These are phyloP conservation scores for Sporothrix mexicana DNA, from an alignment of 2,329 filamentous ascomycete species.

Conservation along the genomic window DNA sequence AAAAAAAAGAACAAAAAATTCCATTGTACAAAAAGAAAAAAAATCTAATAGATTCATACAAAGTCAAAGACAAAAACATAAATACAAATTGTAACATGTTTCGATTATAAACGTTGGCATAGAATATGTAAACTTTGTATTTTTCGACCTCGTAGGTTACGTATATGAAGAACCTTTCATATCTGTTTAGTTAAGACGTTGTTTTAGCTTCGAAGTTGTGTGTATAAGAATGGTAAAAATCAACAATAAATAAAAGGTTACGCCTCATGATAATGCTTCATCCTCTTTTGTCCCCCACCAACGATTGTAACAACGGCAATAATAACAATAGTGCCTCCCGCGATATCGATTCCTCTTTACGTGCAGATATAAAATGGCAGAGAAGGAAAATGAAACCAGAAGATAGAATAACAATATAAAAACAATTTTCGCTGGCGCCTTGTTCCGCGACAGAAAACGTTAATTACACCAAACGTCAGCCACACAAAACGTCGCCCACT, in stretches of 20 bases:
- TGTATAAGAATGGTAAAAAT: not conserved
- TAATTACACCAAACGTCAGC: no score
- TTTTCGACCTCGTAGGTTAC: no score
- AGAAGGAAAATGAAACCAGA: not conserved
- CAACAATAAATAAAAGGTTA: not conserved
- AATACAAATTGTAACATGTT: no score
- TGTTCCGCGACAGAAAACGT: not conserved
- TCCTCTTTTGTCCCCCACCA: not conserved
- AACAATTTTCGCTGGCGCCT: not conserved
- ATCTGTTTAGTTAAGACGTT: not conserved
- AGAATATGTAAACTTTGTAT: no score
- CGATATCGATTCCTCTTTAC: not conserved
- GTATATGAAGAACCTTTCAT: not conserved
- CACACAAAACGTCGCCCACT: not conserved
- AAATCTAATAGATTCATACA: no score
- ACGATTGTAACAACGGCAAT: not conserved
- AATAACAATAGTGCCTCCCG: not conserved
- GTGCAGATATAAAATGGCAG: not conserved
- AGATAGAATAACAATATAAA: not conserved
- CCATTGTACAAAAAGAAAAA: no score
- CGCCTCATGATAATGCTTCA: slow-evolving; percentile 19
- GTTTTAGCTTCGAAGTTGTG: not conserved
- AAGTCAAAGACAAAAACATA: no score
- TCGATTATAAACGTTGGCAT: no score
- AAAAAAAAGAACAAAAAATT: no score